Base-by-base conservation (phyloP, 805 yeast genomes). In the Maudiozyma barnettii region DNA sequence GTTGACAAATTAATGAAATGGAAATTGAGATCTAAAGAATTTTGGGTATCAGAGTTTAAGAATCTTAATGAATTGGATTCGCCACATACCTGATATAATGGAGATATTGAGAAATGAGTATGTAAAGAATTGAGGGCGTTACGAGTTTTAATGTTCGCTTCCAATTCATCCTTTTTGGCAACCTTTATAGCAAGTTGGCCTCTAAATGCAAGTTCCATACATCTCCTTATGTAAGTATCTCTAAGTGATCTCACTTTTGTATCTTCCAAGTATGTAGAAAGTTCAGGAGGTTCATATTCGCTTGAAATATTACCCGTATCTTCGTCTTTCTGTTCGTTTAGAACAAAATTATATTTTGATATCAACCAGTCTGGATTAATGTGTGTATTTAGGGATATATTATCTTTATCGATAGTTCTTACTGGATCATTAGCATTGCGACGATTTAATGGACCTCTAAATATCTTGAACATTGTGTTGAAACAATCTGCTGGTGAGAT, bases 401-500 rank as follows among this genome's bases (percentile, higher is more conserved):
- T 75, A n/a, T 66, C 61, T 3, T 77, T 61, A 50, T 73, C 70
- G 36, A 88, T 80, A 0, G 83, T 77, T 55, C 77, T 81, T 2
- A 70, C 64, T 10, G 74, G 76, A 5, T 72, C 75, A 2, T 61
- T 66, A 2, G 73, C 66, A 2, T 59, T 63, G 21, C 73, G 61
- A 8, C 64, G 55, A 19, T 69, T 60, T 20, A 87, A 61, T 0
- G 95, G 91, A 1, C 88, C 90, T 51, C 72, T 77, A 42, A 86
- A 65, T 8, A 84, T 82, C 50, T 77, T 79, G 54, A 75, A 72
- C 16, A 87, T 57, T 0, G 87, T 82, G 43, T 69, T 68, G 20
- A 84, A 67, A 54, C 95, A 82, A 40, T 74, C 76, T 0, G 75
- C 60, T 2, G 80, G 75, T 3, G 77, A 65, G 0, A 95, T 90